Base-by-base conservation (phyloP, 441 rosid genomes). In the Dalechampia spathulata region DNA sequence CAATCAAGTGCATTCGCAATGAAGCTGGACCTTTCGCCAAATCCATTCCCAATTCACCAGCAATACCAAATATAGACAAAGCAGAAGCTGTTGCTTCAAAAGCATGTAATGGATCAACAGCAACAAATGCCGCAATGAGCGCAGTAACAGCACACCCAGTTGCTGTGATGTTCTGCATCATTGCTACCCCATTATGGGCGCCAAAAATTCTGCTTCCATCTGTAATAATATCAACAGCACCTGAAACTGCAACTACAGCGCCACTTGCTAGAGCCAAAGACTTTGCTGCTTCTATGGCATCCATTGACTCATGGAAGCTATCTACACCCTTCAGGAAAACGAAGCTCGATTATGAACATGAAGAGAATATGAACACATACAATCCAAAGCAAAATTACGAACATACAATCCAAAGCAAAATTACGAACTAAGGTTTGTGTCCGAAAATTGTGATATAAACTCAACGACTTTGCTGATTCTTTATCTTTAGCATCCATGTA, bases 91-190 rank as follows among this genome's bases (percentile, higher is more conserved):
- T 78, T 53, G 98, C 96, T 69, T 84, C 87, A 40, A 88, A 57
- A 38, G 82, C 56, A 27, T 53, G 79, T 27, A 40, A 66, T 6
- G 74, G 81, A 66, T 91, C 89, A 3, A 79, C 70, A 11, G 96
- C 82, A 45, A 86, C 78, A 68, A 90, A 84, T 9, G 95, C 95
- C 0, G 93, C 90, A 47, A 91, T 69, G 21, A 88, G 72, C 16
- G 89, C 93, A 40, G 91, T 75, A 40, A 80, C 81, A 19, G 96
- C 71, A 55, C 98, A 84, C 14, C 98, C 96, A 0, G 95, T 86
- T 5, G 91, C 96, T 1, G 98, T 91, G 17, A 91, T 86, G 65
- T 74, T 86, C 65, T 86, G 95, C 93, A 91, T 64, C 93, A 84
- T 81, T 21, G 84, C 67, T 7, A 84, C 87, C 60, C 96, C 96